Evolutionary conservation across 495 filamentous ascomycete species (phyloP).

Genomic region (Pyrenula aspistea): DNA sequence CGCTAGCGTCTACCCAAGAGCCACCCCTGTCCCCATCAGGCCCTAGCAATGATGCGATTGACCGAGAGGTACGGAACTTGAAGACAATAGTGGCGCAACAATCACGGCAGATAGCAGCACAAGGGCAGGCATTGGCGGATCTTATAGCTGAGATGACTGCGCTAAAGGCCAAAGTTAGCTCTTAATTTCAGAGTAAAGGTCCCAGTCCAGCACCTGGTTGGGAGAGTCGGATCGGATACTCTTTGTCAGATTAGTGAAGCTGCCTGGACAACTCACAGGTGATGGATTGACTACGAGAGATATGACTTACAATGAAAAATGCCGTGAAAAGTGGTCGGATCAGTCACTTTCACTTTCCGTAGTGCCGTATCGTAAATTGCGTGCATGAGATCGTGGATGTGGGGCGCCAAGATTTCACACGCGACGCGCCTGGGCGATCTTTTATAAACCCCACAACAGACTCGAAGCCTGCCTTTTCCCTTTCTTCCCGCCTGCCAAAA

Average conservation of each 20-base stretch:
- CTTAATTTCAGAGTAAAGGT: no score
- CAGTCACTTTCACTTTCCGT: no score
- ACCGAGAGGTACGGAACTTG: constrained; percentile 30
- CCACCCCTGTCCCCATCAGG: constrained; percentile 5
- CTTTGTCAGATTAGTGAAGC: no score
- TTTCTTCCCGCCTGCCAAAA: background rate
- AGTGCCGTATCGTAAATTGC: no score
- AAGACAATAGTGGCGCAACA: constrained; percentile 32
- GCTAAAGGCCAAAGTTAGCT: constrained; percentile 24
- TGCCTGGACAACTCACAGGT: no score
- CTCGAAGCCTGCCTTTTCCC: background rate
- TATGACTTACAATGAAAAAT: no score
- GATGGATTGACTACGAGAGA: no score
- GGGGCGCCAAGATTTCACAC: background rate
- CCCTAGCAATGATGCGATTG: constrained; percentile 10
- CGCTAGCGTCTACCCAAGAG: background rate
- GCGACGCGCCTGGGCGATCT: background rate
- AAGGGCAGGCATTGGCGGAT: constrained; percentile 30
- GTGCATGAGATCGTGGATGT: background rate
- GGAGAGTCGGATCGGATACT: no score
- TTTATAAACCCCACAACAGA: background rate
- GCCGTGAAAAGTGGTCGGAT: no score
- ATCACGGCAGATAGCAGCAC: constrained; percentile 30
- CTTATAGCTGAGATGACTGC: constrained; percentile 33
- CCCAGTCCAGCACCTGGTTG: no score